Base-by-base conservation (phyloP, 345 rosid species). In the Cochlearia excelsa region DNA sequence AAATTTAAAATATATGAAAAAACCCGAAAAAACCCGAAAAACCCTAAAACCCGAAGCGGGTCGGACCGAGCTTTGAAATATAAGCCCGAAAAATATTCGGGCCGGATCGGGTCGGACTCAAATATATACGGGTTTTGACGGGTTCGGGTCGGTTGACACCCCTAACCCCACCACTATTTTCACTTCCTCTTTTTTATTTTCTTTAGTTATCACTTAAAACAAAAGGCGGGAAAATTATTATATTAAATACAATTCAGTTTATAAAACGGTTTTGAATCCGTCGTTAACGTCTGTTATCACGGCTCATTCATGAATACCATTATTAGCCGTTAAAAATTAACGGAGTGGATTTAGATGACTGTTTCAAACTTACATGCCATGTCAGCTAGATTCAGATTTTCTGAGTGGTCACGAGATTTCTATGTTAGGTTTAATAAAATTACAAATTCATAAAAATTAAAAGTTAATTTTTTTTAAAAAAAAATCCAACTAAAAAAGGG, bases 361-460 rank as follows among this genome's bases (percentile, higher is more conserved):
- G 73, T 51, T 46, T 53, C 39, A 59, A 58, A 46, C 42, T 51
- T 26, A 8, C 44, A 7, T 57, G 54, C 51, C 70, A 64, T 70
- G 51, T 70, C 65, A 64, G 8, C 46, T 45, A 26, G 2, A 37
- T 70, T 70, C 65, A 63, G 58, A 57, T 48, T 48, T 43, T 11
- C 46, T 56, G 39, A 70, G 60, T 46, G 70, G 65, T 71, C 75
- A 65, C 70, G 75, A 58, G 75, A 70, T 57, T 58, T 70, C 29
- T 58, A 58, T 70, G 75, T 51, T 26, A 44, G 4, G 5, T 54
- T 54, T 26, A 6, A 30, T 38, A n/a, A 16, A 5, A 3, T 37
- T 30, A 2, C 23, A 16, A 16, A 16, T 16, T 16, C 23, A 16
- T 16, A 16, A 16, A 48, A 37, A 4, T 33, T 3, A 31, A 30